These are phyloP conservation scores for Rhododendron ferrugineum DNA, from an alignment of 148 eudicot species.

Conservation along the genomic window DNA sequence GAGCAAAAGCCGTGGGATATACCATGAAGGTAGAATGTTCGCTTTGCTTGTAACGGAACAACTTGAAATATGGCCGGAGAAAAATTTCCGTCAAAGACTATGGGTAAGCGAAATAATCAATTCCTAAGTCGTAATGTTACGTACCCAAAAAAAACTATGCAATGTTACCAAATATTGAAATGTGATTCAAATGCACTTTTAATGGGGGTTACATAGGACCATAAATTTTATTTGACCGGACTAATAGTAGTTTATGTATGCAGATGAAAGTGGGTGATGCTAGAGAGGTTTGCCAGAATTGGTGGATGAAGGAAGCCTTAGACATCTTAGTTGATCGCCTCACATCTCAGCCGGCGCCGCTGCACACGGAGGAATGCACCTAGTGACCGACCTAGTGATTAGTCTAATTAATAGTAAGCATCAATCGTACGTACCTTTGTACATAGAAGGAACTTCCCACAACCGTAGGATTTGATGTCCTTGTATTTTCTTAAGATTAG, in stretches of 20 bases:
- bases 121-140: not conserved
- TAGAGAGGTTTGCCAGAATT: constrained; percentile 33
- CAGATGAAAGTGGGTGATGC: constrained; percentile 43
- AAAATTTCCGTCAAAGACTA: constrained; percentile 32
- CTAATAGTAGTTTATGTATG: not conserved
- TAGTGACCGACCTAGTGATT: not conserved
- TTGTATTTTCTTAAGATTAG: not conserved
- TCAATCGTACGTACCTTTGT: not conserved
- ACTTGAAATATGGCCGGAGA: constrained; percentile 58
- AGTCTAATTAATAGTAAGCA: not conserved
- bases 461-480: not conserved
- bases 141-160: too few relatives aligned
- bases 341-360: not conserved
- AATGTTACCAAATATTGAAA: not conserved
- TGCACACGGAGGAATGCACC: constrained; percentile 5
- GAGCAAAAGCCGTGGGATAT: constrained; percentile 40
- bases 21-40: constrained; percentile 52
- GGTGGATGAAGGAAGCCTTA: constrained; percentile 61
- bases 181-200: not conserved
- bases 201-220: not conserved
- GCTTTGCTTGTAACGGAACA: constrained; percentile 55
- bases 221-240: too few relatives aligned
- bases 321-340: constrained; percentile 38
- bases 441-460: not conserved
- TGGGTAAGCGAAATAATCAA: constrained; percentile 39